Percentiles rank a stretch among this genome's conserved stretches.
Conservation (phyloP, 164 flowering plant species). For the Chimonanthus praecox region DNA sequence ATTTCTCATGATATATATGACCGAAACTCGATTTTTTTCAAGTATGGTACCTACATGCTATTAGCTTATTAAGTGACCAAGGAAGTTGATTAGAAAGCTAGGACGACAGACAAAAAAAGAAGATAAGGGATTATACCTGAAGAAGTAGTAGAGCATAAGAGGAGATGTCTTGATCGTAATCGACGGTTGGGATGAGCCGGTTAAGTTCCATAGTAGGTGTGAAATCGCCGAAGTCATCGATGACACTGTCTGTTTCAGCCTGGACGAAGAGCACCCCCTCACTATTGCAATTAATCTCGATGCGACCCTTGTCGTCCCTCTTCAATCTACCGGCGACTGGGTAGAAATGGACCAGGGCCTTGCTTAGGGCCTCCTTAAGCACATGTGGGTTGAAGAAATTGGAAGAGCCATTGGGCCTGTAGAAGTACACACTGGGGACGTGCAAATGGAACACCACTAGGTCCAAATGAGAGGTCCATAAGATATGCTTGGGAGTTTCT, state of each 20-base stretch:
- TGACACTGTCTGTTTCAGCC: slow-evolving; percentile 22
- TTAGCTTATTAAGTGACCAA: no score
- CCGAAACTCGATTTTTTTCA: no score
- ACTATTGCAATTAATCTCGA: slow-evolving; percentile 39
- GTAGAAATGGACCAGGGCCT: slow-evolving; percentile 35
- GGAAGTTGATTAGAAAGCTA: no score
- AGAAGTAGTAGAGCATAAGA: slow-evolving; percentile 35
- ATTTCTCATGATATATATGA: no score
- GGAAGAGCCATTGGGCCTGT: slow-evolving; percentile 1
- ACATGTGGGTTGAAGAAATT: slow-evolving; percentile 8
- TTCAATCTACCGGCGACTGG: slow-evolving; percentile 38
- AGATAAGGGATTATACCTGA: slow-evolving; percentile 22
- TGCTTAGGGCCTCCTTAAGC: slow-evolving; percentile 11
- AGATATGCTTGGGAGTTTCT: neutral
- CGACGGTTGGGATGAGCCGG: slow-evolving; percentile 32
- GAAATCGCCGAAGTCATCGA: slow-evolving; percentile 43
- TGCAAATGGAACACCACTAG: slow-evolving; percentile 4
- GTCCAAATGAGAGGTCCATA: slow-evolving; percentile 10
- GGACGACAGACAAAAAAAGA: neutral
- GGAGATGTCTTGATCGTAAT: slow-evolving; percentile 27
- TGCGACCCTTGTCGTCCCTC: slow-evolving; percentile 28
- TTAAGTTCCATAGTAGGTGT: slow-evolving; percentile 28
- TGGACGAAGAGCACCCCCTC: slow-evolving; percentile 32
- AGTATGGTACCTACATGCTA: no score
- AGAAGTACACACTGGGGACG: slow-evolving; percentile 5